Percentiles rank a stretch among this genome's conserved stretches.
phyloP scores from a whole-genome alignment of 345 rosid genomes.

The Corchorus capsularis region DNA sequence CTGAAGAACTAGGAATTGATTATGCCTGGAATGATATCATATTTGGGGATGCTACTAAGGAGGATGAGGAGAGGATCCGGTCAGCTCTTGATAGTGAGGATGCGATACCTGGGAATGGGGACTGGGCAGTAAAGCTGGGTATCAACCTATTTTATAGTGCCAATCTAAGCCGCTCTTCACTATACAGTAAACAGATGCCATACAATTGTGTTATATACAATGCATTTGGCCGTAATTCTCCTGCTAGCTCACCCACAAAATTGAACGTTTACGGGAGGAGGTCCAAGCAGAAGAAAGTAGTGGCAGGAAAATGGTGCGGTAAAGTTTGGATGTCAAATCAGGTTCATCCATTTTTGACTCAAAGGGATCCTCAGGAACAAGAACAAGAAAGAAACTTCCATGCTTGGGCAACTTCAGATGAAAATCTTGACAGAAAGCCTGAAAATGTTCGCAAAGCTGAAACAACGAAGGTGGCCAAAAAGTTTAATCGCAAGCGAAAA shows the following conservation, averaged over 20 bases:
- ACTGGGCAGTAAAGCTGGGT: conserved; percentile 94
- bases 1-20: conserved; percentile 72
- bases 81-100: conserved; percentile 76
- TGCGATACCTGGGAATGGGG: conserved; percentile 78
- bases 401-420: conserved; percentile 40
- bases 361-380: conserved; percentile 53
- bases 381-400: conserved; percentile 53
- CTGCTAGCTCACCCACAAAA: conserved; percentile 50
- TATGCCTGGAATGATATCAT: conserved; percentile 56
- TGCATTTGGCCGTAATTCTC: conserved; percentile 77
- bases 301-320: conserved; percentile 98
- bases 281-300: conserved; percentile 70
- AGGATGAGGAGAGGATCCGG: conserved; percentile 70
- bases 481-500: conserved; percentile 71
- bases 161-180: conserved; percentile 72
- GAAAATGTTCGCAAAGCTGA: conserved; percentile 36
- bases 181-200: conserved; percentile 98
- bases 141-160: conserved; percentile 88
- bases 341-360: conserved; percentile 75
- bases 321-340: conserved; percentile 98
- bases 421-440: conserved; percentile 48
- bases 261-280: conserved; percentile 49
- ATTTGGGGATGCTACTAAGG: conserved; percentile 62
- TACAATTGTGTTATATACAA: conserved; percentile 81
- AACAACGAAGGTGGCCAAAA: conserved; percentile 41